Base-by-base conservation (phyloP, 2,329 filamentous ascomycete species). In the Microsporum audouinii region DNA sequence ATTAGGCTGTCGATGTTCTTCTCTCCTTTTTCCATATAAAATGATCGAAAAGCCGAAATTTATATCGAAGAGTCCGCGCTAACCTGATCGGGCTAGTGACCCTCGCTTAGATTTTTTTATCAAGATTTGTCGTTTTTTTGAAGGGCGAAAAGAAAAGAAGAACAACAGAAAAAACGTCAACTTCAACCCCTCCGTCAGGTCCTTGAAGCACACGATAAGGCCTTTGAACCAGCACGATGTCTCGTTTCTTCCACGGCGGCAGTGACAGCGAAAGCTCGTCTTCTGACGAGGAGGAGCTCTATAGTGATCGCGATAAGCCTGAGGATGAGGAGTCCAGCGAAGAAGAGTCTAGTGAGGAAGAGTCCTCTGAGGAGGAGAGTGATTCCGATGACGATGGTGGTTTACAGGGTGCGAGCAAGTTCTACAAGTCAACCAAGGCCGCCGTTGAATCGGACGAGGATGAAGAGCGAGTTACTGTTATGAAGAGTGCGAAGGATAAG, bases 401-500 rank as follows among this genome's bases (percentile, higher is more conserved):
- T 66, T 84, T 84, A 69, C 83, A 79, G 34, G 91, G 91, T 72
- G 87, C 88, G 66, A 86, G 81, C 71, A 84, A 85, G 72, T 99
- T 99, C 86, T 85, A 97, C 83, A 85, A 86, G 68, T 17, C 34
- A 17, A 12, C 39, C 17, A 49, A 59, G 57, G 86, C 84, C 67
- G 83, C 77, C 10, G 86, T 84, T 62, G 90, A 94, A 58, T 89
- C 87, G 70, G 88, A 91, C 66, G 86, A 91, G 61, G 91, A 94
- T 66, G 89, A 94, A 66, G 92, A 96, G 66, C 84, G 85, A 67
- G 85, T 87, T 66, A 89, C 87, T 70, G 85, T 94, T 69, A 88
- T 97, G 71, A 96, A 95, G 83, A 96, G 91, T 76, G 91, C 92
- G 71, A 97, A 97, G 79, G 91, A 97, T 80, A 99, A 99, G 84